These are phyloP conservation scores for Buddleja alternifolia DNA, from an alignment of 257 asterid genomes.

Conservation along the genomic window DNA sequence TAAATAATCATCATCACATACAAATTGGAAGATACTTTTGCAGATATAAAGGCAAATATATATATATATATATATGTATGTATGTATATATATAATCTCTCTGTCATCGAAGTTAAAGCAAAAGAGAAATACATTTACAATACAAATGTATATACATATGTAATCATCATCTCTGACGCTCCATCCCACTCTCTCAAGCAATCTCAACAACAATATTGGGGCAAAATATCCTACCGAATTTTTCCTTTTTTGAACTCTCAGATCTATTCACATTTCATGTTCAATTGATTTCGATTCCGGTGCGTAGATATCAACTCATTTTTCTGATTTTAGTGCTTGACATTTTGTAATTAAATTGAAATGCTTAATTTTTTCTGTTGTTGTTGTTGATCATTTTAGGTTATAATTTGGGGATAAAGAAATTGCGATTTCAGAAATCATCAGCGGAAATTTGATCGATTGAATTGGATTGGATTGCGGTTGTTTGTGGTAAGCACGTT, in stretches of 20 bases:
- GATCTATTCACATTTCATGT: slow-evolving; percentile 52
- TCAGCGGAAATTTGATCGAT: slow-evolving; percentile 26
- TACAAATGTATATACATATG: not conserved
- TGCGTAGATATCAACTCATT: slow-evolving; percentile 21
- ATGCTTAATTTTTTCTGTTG: slow-evolving; percentile 14
- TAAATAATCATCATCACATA: slow-evolving; percentile 8
- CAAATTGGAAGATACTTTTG: slow-evolving; percentile 29
- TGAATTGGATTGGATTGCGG: slow-evolving; percentile 34
- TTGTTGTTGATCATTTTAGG: slow-evolving; percentile 20
- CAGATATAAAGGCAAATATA: slow-evolving; percentile 19
- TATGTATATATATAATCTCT: slow-evolving; percentile 25
- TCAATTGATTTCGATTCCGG: slow-evolving; percentile 45
- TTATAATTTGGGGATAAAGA: slow-evolving; percentile 14
- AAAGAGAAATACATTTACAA: slow-evolving; percentile 26
- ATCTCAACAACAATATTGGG: slow-evolving; percentile 34
- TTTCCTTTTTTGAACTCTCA: slow-evolving; percentile 18
- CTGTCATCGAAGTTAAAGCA: slow-evolving; percentile 38
- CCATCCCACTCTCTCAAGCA: slow-evolving; percentile 55
- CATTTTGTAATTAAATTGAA: slow-evolving; percentile 24
- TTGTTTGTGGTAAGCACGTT: slow-evolving; percentile 32
- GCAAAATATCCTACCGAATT: slow-evolving; percentile 6
- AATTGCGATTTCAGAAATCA: slow-evolving; percentile 1
- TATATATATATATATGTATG: slow-evolving; percentile 8
- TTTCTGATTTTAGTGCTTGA: not conserved
- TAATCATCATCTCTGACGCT: slow-evolving; percentile 48